Conservation (phyloP, 768 basidiomycete genomes). For the Harrya chromipes region DNA sequence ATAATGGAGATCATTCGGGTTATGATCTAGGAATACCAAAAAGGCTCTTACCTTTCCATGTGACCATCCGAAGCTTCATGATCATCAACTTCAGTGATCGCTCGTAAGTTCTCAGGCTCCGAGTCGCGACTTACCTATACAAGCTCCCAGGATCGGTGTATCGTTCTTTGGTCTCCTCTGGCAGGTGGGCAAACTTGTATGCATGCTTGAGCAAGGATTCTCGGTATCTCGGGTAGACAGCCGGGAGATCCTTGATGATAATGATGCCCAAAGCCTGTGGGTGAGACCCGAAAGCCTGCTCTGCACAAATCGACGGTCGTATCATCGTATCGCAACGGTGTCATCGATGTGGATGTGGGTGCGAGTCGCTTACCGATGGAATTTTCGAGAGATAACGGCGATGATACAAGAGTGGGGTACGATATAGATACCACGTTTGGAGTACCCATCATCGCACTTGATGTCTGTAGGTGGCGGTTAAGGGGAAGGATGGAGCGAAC, state of each 20-base stretch:
- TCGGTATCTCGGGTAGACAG: slow-evolving; percentile 56
- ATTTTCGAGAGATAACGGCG: slow-evolving; percentile 48
- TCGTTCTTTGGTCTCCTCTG: slow-evolving; percentile 63
- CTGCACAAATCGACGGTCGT: slow-evolving; percentile 33
- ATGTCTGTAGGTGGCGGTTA: slow-evolving; percentile 13
- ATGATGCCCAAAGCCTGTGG: slow-evolving; percentile 78
- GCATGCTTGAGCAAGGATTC: slow-evolving; percentile 72
- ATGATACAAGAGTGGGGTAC: slow-evolving; percentile 53
- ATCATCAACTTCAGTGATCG: neutral
- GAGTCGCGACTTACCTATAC: slow-evolving; percentile 57
- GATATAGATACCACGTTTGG: slow-evolving; percentile 49
- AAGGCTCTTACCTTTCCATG: slow-evolving; percentile 75
- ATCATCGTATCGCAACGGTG: neutral
- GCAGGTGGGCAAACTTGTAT: slow-evolving; percentile 71
- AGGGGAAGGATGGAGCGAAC: slow-evolving; percentile 4
- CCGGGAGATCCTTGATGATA: slow-evolving; percentile 77
- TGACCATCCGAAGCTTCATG: slow-evolving; percentile 87
- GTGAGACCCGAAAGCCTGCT: slow-evolving; percentile 80
- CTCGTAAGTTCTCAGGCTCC: neutral
- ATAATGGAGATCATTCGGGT: too few relatives aligned
- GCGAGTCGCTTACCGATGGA: slow-evolving; percentile 54
- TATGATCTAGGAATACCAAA: neutral
- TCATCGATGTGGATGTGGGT: neutral
- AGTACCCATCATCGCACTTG: slow-evolving; percentile 10
- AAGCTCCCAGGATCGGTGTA: slow-evolving; percentile 69